Base-by-base conservation (phyloP, 192 early-diverging fungal species). In the Linnemannia exigua region DNA sequence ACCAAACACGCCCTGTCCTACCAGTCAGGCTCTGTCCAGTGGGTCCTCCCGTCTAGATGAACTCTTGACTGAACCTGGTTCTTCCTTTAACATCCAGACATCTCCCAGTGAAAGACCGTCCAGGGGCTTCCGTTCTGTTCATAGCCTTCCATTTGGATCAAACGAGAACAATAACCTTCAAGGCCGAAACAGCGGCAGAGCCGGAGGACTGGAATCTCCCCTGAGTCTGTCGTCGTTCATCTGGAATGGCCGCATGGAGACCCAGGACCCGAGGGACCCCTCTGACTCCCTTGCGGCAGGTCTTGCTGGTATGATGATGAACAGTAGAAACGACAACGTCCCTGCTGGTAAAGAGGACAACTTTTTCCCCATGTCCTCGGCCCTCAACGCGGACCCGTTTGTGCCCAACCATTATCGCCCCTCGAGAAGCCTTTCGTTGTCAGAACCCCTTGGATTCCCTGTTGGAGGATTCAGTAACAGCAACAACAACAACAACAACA, bases 191-290 rank as follows among this genome's bases (percentile, higher is more conserved):
- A 50, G 37, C 17, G 46, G 46, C 16, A 72, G 51, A 31, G 47
- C 47, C 22, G 46, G 36, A 31, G 72, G 52, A 38, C 67, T 79
- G 9, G 84, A 86, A 20, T 77, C 77, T 6, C 84, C 84, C 28
- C 47, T 86, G 58, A 50, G 37, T 36, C 5, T 86, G 47, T 80
- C 84, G 11, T 86, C 84, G 9, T 86, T 79, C 35, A 66, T 80
- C 37, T 86, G 84, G 84, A 72, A 67, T 36, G 75, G 63, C 48
- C 63, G 69, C 47, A 79, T 74, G 5, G 17, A 70, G 12, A 71
- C 71, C 20, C 54, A 76, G 38, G 44, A 47, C 48, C 46, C 58
- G 3, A 46, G 38, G 5, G 17, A 69, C 35, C 31, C 76, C 1
- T 15, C 63, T 28, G 19, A 16, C 2, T 69, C 33, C 33, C 33